Evolutionary conservation across 345 rosid genomes (phyloP), one percentile per base, ranked within the genome.

Genomic region (Euphorbia tirucalli): DNA sequence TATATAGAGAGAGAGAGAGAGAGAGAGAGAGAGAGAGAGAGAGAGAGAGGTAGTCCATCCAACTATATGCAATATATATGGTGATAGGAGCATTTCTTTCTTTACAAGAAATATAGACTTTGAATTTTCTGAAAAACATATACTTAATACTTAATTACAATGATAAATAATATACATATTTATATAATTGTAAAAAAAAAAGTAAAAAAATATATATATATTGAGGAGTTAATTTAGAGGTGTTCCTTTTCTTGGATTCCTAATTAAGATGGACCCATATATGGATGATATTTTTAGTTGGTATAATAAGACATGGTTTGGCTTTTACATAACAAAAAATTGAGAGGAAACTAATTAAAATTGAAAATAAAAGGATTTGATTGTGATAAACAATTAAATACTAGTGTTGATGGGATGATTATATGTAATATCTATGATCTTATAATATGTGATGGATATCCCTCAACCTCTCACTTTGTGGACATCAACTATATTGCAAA

Each of bases 261-360:
- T 31, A n/a, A n/a, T n/a, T n/a, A 3, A 65, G 69, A 77, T 75
- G 60, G 60, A 2, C 60, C 79, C 72, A 44, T 35, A 13, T 69
- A 75, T 67, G 11, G 28, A 21, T 41, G 68, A 59, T 63, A 66
- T 68, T 73, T 28, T 60, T 56, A 21, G 56, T 28, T 19, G 32
- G 57, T 64, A 75, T 48, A 79, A 80, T 63, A 78, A 80, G 88
- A 80, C 86, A 82, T 4, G 70, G 84, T 74, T 80, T 32, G 70
- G 81, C 86, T 85, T 85, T 83, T 77, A 21, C 82, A 55, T 61
- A 67, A 18, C 75, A 74, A 57, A 62, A 54, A 4, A 46, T 46
- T 46, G 21, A 27, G n/a, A 35, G 13, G 3, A 52, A 16, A 25
- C 24, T 24, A 11, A n/a, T n/a, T n/a, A n/a, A n/a, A 54, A 54